Evolutionary conservation across 768 basidiomycete genomes (phyloP).

Genomic region (Pholiota microspora): DNA sequence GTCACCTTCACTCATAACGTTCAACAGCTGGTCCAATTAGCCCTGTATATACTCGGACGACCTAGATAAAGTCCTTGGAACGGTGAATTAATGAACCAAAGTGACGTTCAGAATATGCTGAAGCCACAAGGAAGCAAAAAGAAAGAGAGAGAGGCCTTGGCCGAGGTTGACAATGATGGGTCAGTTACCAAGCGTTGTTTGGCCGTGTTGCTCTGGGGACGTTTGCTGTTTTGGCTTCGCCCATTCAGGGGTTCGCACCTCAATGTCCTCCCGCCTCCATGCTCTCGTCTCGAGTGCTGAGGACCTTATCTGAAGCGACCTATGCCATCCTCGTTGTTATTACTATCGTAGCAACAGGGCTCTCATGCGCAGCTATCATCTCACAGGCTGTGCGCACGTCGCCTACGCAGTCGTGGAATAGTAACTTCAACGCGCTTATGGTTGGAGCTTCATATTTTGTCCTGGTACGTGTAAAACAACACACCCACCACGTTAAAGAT

Average conservation of each 20-base stretch:
- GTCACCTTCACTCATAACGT: slow-evolving; percentile 50
- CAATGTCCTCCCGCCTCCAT: slow-evolving; percentile 19
- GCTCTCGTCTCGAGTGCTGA: slow-evolving; percentile 40
- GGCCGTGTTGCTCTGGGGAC: slow-evolving; percentile 22
- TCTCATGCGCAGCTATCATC: slow-evolving; percentile 65
- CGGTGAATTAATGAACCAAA: neutral
- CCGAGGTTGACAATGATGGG: slow-evolving; percentile 6
- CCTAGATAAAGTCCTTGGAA: neutral
- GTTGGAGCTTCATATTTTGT: slow-evolving; percentile 70
- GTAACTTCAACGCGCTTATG: slow-evolving; percentile 67
- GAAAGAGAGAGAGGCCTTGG: neutral
- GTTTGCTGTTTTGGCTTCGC: neutral
- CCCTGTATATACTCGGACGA: neutral
- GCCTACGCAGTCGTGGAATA: slow-evolving; percentile 47
- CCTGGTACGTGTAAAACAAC: slow-evolving; percentile 46
- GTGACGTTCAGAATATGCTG: neutral
- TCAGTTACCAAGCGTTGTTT: slow-evolving; percentile 30
- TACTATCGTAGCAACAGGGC: slow-evolving; percentile 50
- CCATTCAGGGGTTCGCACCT: neutral
- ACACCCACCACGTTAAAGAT: neutral
- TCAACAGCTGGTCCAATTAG: slow-evolving; percentile 5
- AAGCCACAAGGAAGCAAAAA: neutral
- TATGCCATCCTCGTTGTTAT: slow-evolving; percentile 53
- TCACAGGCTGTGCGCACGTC: slow-evolving; percentile 73
- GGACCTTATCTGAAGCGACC: slow-evolving; percentile 51